Conservation (phyloP, 768 basidiomycete species). For the Naematelia encephala region DNA sequence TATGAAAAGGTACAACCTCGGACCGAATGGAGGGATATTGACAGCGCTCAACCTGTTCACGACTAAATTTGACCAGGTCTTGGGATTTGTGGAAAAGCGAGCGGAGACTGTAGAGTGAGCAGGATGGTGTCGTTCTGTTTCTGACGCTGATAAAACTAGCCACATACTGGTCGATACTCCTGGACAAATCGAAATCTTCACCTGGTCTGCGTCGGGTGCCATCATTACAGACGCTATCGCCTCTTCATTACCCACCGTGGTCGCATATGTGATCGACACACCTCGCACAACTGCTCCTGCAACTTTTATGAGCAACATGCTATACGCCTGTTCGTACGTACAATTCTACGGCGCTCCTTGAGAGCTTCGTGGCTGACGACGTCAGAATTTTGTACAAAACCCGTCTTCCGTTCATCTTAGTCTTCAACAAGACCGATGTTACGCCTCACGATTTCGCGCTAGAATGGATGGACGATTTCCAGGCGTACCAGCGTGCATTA, state of each 20-base stretch:
- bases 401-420: slow-evolving; percentile 90
- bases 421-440: slow-evolving; percentile 98
- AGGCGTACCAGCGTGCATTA: slow-evolving; percentile 85
- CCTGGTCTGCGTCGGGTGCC: slow-evolving; percentile 97
- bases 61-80: slow-evolving; percentile 97
- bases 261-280: slow-evolving; percentile 97
- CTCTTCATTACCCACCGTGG: slow-evolving; percentile 83
- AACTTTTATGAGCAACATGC: slow-evolving; percentile 99
- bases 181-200: slow-evolving; percentile 99
- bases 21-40: slow-evolving; percentile 95
- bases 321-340: slow-evolving; percentile 87
- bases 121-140: neutral
- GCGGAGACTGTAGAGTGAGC: slow-evolving; percentile 81
- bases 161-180: slow-evolving; percentile 95
- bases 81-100: slow-evolving; percentile 84
- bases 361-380: too few relatives aligned
- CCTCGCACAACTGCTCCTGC: slow-evolving; percentile 84
- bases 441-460: slow-evolving; percentile 83
- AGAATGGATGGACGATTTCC: slow-evolving; percentile 98
- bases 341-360: neutral
- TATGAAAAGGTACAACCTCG: slow-evolving; percentile 79
- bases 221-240: slow-evolving; percentile 98
- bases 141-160: slow-evolving; percentile 5
- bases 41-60: slow-evolving; percentile 97
- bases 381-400: slow-evolving; percentile 98